Conservation (phyloP, 192 early-diverging fungal genomes). For the Rhizophlyctis rosea region DNA sequence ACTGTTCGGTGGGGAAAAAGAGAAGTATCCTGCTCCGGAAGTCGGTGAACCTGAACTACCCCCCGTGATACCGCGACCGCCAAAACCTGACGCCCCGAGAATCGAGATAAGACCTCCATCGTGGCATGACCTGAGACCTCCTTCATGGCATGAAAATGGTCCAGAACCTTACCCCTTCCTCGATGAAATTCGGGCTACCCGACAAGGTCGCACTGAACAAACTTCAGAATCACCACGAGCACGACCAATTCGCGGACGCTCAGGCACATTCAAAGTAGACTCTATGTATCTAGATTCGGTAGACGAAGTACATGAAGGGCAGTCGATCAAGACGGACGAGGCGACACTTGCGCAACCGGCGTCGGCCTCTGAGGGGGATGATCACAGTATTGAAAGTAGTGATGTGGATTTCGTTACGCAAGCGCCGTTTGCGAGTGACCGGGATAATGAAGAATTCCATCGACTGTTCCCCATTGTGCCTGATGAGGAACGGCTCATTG, state of each 20-base stretch:
- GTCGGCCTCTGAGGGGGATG: background rate
- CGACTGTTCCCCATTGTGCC: slow-evolving; percentile 9
- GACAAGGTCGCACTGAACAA: background rate
- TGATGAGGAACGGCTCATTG: slow-evolving; percentile 7
- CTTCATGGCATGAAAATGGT: no score
- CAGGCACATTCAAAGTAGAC: background rate
- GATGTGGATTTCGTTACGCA: slow-evolving; percentile 4
- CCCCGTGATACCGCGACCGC: no score
- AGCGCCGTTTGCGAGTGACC: background rate
- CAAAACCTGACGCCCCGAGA: background rate
- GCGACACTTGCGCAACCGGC: background rate
- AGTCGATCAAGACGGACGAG: background rate
- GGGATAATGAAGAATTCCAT: slow-evolving; percentile 29
- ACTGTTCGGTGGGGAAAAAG: no score
- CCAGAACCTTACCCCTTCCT: slow-evolving; percentile 5
- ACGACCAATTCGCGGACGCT: slow-evolving; percentile 1
- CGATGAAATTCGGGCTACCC: slow-evolving; percentile 20
- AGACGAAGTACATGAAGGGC: background rate
- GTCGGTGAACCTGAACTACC: no score
- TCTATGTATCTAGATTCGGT: background rate
- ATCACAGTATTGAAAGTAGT: background rate
- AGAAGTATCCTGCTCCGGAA: no score
- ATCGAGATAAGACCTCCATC: background rate
- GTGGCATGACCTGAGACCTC: background rate
- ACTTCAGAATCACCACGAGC: background rate